A percentile compares a stretch with the other conserved stretches of the same genome.
Evolutionary conservation across 805 yeast species (phyloP).

Genomic region (Myxozyma melibiosi): DNA sequence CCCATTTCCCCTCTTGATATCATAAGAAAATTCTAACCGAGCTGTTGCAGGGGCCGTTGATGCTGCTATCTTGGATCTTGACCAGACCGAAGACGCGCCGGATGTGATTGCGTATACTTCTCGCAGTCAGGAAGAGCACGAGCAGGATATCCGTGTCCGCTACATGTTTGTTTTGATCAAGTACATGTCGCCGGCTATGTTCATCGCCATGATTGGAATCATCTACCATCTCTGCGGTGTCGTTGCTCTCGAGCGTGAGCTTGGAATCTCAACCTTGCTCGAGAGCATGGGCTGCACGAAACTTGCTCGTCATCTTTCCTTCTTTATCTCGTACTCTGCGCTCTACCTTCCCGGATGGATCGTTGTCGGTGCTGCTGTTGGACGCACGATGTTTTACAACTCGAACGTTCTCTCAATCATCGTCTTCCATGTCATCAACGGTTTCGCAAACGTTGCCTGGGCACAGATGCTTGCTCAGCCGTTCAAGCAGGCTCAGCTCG

Average conservation of each 20-base stretch:
- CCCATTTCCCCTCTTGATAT: background rate
- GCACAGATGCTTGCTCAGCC: constrained; percentile 40
- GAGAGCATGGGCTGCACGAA: constrained; percentile 42
- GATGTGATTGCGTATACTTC: constrained; percentile 41
- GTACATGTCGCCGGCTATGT: constrained; percentile 43
- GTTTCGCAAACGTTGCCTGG: constrained; percentile 41
- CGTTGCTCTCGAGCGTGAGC: constrained; percentile 42
- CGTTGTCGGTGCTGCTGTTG: constrained; percentile 37
- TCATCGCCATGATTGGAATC: constrained; percentile 43
- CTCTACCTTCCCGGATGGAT: constrained; percentile 44
- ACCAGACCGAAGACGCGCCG: constrained; percentile 37
- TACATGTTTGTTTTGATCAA: constrained; percentile 38
- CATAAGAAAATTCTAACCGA: constrained; percentile 1
- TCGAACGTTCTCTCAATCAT: constrained; percentile 37
- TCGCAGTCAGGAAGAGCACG: constrained; percentile 35
- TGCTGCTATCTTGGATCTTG: constrained; percentile 37
- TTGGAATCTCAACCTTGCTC: constrained; percentile 40
- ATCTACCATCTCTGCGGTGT: constrained; percentile 43
- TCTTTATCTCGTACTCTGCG: constrained; percentile 38
- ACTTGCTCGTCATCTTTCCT: constrained; percentile 38
- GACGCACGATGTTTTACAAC: constrained; percentile 36
- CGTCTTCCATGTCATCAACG: constrained; percentile 41
- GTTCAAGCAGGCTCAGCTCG: constrained; percentile 40
- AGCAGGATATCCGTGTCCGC: constrained; percentile 36
- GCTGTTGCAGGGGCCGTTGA: constrained; percentile 30